A percentile compares a stretch with the other conserved stretches of the same genome.
Evolutionary conservation across 78 protist species (phyloP).

Genomic region (Cavenderia fasciculata): DNA sequence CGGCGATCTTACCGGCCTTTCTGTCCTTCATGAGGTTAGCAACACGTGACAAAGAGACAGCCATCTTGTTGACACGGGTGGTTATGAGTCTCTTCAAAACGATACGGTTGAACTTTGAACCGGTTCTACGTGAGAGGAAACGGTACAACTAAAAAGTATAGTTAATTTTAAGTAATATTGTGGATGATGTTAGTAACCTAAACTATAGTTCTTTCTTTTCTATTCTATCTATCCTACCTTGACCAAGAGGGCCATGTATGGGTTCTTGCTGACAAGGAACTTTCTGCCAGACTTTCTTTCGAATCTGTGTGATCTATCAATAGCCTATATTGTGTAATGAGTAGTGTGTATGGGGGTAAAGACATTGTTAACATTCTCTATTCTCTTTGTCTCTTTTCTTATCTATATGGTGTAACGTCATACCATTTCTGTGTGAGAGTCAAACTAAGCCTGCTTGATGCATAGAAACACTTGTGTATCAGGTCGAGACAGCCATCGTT

Average conservation of each 20-base stretch:
- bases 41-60: slow-evolving; percentile 92
- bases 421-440: too few relatives aligned
- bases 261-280: slow-evolving; percentile 81
- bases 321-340: slow-evolving; percentile 29
- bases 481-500: too few relatives aligned
- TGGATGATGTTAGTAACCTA: background rate
- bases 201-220: slow-evolving; percentile 40
- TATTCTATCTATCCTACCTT: slow-evolving; percentile 77
- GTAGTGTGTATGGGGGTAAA: background rate
- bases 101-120: slow-evolving; percentile 94
- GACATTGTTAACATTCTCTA: background rate
- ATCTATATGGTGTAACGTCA: too few relatives aligned
- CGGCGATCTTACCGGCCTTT: slow-evolving; percentile 89
- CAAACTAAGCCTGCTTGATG: too few relatives aligned
- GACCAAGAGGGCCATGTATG: slow-evolving; percentile 81
- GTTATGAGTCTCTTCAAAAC: slow-evolving; percentile 95
- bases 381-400: too few relatives aligned
- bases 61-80: slow-evolving; percentile 93
- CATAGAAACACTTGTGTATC: too few relatives aligned
- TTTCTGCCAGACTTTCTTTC: slow-evolving; percentile 72
- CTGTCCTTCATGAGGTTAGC: slow-evolving; percentile 84
- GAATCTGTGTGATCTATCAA: slow-evolving; percentile 78
- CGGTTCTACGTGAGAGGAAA: slow-evolving; percentile 99
- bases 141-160: slow-evolving; percentile 92
- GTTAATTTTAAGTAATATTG: background rate